Conservation (phyloP, 139 green algal species). For the Tetradesmus lagerheimii region DNA sequence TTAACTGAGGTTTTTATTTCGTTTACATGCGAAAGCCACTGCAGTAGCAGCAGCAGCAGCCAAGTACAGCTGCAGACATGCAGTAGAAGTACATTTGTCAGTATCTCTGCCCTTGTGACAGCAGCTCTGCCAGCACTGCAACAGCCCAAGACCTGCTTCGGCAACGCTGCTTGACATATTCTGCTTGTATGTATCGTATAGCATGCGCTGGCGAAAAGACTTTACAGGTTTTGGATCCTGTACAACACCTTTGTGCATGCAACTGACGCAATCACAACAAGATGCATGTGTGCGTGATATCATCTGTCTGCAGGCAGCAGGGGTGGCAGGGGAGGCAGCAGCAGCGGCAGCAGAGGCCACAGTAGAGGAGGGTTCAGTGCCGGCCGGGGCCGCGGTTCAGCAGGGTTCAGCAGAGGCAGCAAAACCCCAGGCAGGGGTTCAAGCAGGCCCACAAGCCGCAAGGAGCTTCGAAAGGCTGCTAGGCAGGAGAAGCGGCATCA, state of each 20-base stretch:
- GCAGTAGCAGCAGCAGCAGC: background rate
- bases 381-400: background rate
- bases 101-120: background rate
- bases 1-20: background rate
- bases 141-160: too few relatives aligned
- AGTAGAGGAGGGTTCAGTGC: background rate
- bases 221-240: too few relatives aligned
- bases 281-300: too few relatives aligned
- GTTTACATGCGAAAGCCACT: background rate
- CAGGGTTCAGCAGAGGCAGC: constrained; percentile 4
- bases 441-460: constrained; percentile 20
- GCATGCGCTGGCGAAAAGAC: too few relatives aligned
- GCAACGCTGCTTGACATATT: too few relatives aligned
- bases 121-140: background rate
- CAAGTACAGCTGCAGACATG: background rate
- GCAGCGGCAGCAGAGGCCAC: constrained; percentile 6
- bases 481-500: constrained; percentile 45
- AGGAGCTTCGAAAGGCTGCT: constrained; percentile 23
- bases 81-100: background rate
- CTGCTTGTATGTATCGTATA: too few relatives aligned
- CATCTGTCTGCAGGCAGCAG: too few relatives aligned
- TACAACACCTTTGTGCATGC: too few relatives aligned
- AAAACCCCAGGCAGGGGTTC: background rate
- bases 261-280: too few relatives aligned
- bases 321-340: background rate